A percentile compares a stretch with the other conserved stretches of the same genome.
These are phyloP conservation scores for Rhododendron kiyosumense DNA, from an alignment of 148 eudicot species.

Conservation along the genomic window DNA sequence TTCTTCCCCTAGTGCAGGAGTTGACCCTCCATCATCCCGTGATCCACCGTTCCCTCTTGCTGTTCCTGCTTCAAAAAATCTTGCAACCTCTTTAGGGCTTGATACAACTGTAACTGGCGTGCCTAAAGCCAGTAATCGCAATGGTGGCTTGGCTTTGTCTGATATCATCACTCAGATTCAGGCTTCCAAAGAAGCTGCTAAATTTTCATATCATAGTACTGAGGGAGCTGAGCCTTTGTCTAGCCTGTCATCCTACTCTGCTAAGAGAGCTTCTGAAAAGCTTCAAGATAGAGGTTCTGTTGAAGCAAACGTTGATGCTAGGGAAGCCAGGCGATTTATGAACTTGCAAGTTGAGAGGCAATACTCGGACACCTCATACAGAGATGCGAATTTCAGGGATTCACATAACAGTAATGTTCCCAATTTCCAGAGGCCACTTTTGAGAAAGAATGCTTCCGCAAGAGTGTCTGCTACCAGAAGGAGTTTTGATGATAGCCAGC, in stretches of 20 bases:
- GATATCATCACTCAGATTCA: conserved; percentile 78
- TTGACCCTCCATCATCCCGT: conserved; percentile 98
- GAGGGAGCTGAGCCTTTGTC: conserved; percentile 54
- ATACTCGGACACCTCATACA: conserved; percentile 55
- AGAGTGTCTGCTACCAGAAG: conserved; percentile 74
- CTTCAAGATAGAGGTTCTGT: conserved; percentile 55
- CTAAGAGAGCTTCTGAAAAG: conserved; percentile 67
- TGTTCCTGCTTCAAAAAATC: conserved; percentile 84
- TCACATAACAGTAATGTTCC: conserved; percentile 64
- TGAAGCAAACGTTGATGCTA: conserved; percentile 53
- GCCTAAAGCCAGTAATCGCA: conserved; percentile 54
- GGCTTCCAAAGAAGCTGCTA: conserved; percentile 68
- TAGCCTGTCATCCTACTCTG: conserved; percentile 49
- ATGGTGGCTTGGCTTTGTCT: conserved; percentile 66
- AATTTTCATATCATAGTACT: conserved; percentile 45
- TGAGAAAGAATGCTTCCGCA: conserved; percentile 70
- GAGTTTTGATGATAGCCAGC: conserved; percentile 89
- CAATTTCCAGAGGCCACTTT: conserved; percentile 86
- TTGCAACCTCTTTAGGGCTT: conserved; percentile 52
- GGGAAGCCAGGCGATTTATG: conserved; percentile 62
- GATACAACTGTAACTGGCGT: conserved; percentile 55
- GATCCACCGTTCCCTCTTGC: conserved; percentile 97
- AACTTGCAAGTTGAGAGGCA: conserved; percentile 67
- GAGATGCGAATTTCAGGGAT: conserved; percentile 62
- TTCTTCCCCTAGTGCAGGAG: conserved; percentile 73